Percentiles rank a stretch among this genome's conserved stretches.
Evolutionary conservation across 202 grass and related monocot genomes (phyloP).

Genomic region (Panicum hallii): DNA sequence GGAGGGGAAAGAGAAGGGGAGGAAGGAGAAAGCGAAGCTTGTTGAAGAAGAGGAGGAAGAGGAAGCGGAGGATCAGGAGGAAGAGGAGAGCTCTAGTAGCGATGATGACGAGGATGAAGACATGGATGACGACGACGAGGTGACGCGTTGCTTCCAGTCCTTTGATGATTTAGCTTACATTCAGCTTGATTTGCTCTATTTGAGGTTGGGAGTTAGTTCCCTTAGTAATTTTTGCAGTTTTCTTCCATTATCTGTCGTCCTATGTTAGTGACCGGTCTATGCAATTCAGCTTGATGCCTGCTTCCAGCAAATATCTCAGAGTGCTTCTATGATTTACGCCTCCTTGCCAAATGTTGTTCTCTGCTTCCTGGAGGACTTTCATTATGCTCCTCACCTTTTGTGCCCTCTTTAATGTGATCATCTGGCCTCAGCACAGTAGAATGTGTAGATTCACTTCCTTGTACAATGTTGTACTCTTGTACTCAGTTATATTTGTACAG

Average conservation of each 20-base stretch:
- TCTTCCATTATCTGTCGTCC: not conserved
- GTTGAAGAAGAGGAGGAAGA: conserved; percentile 41
- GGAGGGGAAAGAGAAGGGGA: conserved; percentile 17
- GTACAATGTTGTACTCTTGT: not conserved
- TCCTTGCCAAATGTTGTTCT: conserved; percentile 8
- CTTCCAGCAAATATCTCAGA: not conserved
- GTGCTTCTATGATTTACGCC: not conserved
- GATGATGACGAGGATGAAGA: conserved; percentile 50
- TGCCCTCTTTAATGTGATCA: not conserved
- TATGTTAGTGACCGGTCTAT: not conserved
- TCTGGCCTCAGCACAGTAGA: not conserved
- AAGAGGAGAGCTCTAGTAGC: conserved; percentile 64
- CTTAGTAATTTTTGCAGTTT: not conserved
- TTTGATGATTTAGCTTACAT: not conserved
- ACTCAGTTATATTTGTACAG: not conserved
- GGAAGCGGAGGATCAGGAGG: conserved; percentile 42
- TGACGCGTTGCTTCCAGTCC: conserved; percentile 34
- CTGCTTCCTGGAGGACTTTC: not conserved
- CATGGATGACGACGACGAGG: conserved; percentile 60
- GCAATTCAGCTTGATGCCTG: conserved; percentile 4
- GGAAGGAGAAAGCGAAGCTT: conserved; percentile 39
- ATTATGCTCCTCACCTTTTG: not conserved
- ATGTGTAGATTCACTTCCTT: conserved; percentile 3
- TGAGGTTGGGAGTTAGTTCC: not conserved
- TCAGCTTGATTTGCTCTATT: not conserved